Conservation (phyloP, 306 rosid genomes). For the Quercus bicolor region DNA sequence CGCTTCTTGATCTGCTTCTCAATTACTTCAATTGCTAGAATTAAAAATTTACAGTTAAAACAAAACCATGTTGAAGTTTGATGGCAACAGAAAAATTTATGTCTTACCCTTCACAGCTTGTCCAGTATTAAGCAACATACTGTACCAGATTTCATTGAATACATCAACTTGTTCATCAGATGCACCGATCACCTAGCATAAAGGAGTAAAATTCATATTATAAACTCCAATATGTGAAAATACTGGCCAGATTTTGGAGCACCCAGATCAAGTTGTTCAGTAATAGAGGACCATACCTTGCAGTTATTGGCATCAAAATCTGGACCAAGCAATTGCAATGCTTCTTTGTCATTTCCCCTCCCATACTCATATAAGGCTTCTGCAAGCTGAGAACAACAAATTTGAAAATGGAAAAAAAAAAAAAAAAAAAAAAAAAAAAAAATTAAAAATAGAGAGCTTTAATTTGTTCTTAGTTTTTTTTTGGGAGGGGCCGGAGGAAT, state of each 20-base stretch:
- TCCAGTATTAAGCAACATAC: slow-evolving; percentile 57
- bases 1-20: slow-evolving; percentile 54
- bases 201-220: background rate
- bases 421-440: background rate
- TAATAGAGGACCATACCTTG: slow-evolving; percentile 48
- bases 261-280: background rate
- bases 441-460: background rate
- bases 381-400: slow-evolving; percentile 58
- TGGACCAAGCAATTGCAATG: slow-evolving; percentile 66
- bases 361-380: slow-evolving; percentile 86
- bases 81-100: background rate
- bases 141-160: slow-evolving; percentile 81
- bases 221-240: background rate
- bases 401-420: slow-evolving; percentile 1
- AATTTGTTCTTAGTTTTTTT: background rate
- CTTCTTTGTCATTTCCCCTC: slow-evolving; percentile 45
- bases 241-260: background rate
- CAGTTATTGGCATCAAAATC: slow-evolving; percentile 61
- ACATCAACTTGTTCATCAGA: slow-evolving; percentile 86
- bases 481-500: too few relatives aligned
- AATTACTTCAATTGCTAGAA: slow-evolving; percentile 55
- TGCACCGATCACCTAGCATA: slow-evolving; percentile 71
- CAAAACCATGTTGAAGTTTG: slow-evolving; percentile 2
- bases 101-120: slow-evolving; percentile 54
- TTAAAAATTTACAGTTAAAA: slow-evolving; percentile 1